Evolutionary conservation across 257 asterid species (phyloP), one percentile per base, ranked within the genome.

Genomic region (Penstemon eatonii): DNA sequence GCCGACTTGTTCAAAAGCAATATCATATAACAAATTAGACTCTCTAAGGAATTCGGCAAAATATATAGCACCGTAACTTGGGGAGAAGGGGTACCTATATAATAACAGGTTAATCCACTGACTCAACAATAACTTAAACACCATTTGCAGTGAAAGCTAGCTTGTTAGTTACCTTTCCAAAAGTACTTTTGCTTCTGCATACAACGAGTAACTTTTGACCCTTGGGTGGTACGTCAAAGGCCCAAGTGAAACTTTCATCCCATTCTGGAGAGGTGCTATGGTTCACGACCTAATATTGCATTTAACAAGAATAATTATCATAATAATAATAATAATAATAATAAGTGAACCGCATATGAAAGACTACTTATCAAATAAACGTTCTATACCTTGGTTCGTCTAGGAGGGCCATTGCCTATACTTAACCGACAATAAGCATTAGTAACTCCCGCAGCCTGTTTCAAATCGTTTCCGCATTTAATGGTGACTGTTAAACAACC

Each of bases 141-240:
- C 33, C 33, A 25, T 25, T 40, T 36, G 55, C 74, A 71, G 12
- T 45, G 66, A 81, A 75, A 69, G 50, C 49, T 8, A 67, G 64
- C 49, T 8, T 64, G 64, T 25, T 25, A 25, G 33, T 80, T 79
- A 91, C 97, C 96, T 86, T 91, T 66, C 95, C 97, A 7, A 91
- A 91, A 72, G 97, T 81, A 77, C 78, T 88, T 81, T 64, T 91
- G 85, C 82, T 85, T 83, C 83, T 82, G 78, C 92, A 85, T 50
- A 72, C 63, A 66, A 91, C 82, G 61, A 83, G 85, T 49, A 91
- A 76, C 91, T 88, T 91, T 78, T 91, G 97, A 67, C 95, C 95
- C 81, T 85, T 91, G 1, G 97, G 97, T n/a, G 97, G 97, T 33
- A 82, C 85, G 69, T 91, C 96, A 61, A 91, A 91, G 65, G 92